phyloP scores from a whole-genome alignment of 1,284 basidiomycete species.

The Calocybe gambosa region DNA sequence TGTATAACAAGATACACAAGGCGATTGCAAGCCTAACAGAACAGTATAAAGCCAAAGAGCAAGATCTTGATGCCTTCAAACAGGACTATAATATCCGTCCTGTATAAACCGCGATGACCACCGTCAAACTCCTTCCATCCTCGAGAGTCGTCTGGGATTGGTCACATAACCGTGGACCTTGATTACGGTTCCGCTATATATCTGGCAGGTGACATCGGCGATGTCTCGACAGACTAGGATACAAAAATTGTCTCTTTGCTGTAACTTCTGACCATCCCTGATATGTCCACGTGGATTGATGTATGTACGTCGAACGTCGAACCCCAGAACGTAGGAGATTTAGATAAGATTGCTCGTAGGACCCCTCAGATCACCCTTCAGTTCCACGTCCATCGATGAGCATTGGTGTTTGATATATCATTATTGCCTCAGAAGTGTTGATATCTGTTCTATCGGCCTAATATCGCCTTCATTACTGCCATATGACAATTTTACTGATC shows the following conservation, averaged over 20 bases:
- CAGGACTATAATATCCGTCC: conserved; percentile 77
- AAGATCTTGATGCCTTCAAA: conserved; percentile 80
- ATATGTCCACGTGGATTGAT: not conserved
- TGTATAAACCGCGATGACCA: conserved; percentile 24
- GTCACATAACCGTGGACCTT: conserved; percentile 2
- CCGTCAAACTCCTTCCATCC: conserved; percentile 1
- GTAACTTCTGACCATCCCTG: not conserved
- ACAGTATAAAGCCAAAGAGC: conserved; percentile 85
- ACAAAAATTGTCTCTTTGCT: not conserved
- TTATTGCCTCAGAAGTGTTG: too few species aligned
- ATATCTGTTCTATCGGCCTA: not conserved
- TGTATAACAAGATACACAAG: conserved; percentile 64
- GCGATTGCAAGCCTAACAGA: conserved; percentile 72
- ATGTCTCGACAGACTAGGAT: not conserved
- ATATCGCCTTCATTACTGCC: not conserved
- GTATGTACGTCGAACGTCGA: too few species aligned
- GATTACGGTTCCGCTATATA: too few species aligned
- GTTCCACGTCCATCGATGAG: too few species aligned
- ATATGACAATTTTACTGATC: not conserved
- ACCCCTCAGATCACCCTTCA: too few species aligned
- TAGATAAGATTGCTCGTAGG: not conserved
- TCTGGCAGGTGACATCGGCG: not conserved
- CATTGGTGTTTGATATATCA: too few species aligned
- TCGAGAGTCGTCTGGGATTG: not conserved
- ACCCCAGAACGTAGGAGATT: not conserved